A percentile compares a stretch with the other conserved stretches of the same genome.
Evolutionary conservation across 768 basidiomycete genomes (phyloP).

Genomic region (Russula dissimulans): DNA sequence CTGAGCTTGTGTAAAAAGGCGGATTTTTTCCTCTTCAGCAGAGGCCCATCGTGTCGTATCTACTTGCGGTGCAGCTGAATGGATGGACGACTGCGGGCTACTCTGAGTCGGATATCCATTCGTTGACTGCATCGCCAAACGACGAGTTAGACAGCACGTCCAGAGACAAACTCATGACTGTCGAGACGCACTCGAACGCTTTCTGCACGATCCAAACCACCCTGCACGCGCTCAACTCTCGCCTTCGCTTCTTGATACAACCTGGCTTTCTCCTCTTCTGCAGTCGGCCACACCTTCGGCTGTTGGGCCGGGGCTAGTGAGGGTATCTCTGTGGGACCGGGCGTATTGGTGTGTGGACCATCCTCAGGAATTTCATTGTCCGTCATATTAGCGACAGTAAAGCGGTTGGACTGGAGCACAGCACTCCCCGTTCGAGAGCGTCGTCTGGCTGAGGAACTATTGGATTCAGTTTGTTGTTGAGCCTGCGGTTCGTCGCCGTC

Average conservation of each 20-base stretch:
- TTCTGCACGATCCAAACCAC: slow-evolving; percentile 23
- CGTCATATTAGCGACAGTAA: slow-evolving; percentile 36
- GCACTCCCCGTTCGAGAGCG: slow-evolving; percentile 28
- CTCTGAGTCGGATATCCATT: slow-evolving; percentile 3
- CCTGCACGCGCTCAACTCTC: slow-evolving; percentile 33
- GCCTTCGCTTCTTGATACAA: slow-evolving; percentile 34
- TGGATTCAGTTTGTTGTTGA: slow-evolving; percentile 5
- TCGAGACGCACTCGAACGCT: slow-evolving; percentile 23
- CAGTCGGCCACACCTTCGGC: slow-evolving; percentile 23
- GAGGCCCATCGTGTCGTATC: slow-evolving; percentile 40
- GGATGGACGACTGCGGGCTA: slow-evolving; percentile 22
- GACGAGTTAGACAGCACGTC: background rate
- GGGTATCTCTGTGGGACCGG: background rate
- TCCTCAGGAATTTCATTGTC: slow-evolving; percentile 34
- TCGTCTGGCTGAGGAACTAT: slow-evolving; percentile 17
- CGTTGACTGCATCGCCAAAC: background rate
- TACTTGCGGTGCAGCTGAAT: slow-evolving; percentile 6
- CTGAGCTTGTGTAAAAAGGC: slow-evolving; percentile 61
- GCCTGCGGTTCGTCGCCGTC: slow-evolving; percentile 9
- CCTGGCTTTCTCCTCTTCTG: slow-evolving; percentile 39
- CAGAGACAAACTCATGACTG: background rate
- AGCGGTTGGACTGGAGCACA: slow-evolving; percentile 23
- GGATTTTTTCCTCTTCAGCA: slow-evolving; percentile 69
- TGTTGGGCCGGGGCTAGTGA: background rate
- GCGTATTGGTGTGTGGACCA: slow-evolving; percentile 29